Evolutionary conservation across 768 basidiomycete genomes (phyloP), one percentile per base, ranked within the genome.

Genomic region (Aureoboletus auriporus): DNA sequence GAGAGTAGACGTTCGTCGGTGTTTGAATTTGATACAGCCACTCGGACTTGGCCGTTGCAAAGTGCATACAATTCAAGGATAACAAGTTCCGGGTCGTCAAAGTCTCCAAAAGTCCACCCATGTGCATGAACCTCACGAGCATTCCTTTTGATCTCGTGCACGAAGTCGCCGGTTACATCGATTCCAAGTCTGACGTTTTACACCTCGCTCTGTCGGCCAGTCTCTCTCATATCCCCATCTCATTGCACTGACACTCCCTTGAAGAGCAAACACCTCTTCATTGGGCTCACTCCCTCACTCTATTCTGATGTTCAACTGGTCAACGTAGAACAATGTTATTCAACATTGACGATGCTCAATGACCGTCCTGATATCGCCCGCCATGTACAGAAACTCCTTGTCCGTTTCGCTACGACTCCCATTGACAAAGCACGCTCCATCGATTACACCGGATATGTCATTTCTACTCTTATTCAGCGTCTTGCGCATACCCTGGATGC

Each of bases 261-360:
- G 6, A 48, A 89, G 86, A 85, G 74, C n/a, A 75, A 69, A 39
- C 59, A 70, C 44, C 69, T 83, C 41, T 83, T 80, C 55, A 54
- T 66, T 0, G 71, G 73, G 43, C 70, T 83, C 30, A 77, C 78
- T 12, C 70, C 84, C 0, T 69, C 77, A 0, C 74, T 90, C 16
- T 90, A 90, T 53, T 70, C 72, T 38, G 69, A 69, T 5, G 79
- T 89, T 43, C 67, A 71, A 26, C 71, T 89, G 39, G 70, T 72
- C 48, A 76, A 77, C 27, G 61, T 70, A 1, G 70, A 74, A 27
- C 86, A 89, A 73, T 88, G 83, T 56, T 59, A 62, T n/a, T 58
- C 64, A 11, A 89, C 88, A 0, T 74, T 89, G 33, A 60, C 61
- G 20, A 88, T 90, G 87, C 80, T 90, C 29, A 56, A 58, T 47